Evolutionary conservation across 345 rosid genomes (phyloP), one percentile per base, ranked within the genome.

Genomic region (Cardamine resedifolia): DNA sequence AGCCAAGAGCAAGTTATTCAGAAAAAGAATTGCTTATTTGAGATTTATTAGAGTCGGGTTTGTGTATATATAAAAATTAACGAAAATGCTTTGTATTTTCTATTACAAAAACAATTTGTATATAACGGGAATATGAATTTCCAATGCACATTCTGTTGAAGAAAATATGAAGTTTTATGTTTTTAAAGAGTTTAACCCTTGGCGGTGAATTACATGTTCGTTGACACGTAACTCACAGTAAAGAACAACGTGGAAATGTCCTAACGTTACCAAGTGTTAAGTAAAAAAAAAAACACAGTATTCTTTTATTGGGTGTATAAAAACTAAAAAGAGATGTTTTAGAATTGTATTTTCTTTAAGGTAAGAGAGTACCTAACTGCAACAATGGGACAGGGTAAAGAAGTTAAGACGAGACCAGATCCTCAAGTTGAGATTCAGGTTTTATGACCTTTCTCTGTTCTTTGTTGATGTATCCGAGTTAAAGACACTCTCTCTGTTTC

Each of bases 391-490:
- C 73, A 77, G 55, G 81, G 81, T 55, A 65, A 66, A 72, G 74
- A 77, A 20, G 70, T 59, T 2, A 72, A 77, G 60, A 77, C 77
- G 2, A 52, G 77, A 67, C 51, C 23, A 43, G 77, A 72, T 61
- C 74, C 81, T 59, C 65, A 72, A 72, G 66, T 77, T 19, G 81
- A 72, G 70, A 72, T 77, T 36, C 81, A 77, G 79, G 79, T 76
- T 48, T 63, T 43, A 0, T 33, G 31, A 56, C 14, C 61, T 49
- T 36, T n/a, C 41, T 45, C 16, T 64, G 8, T 44, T 21, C 14
- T 16, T 20, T 15, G 33, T 28, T 9, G 2, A 39, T 59, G 19
- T 4, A 21, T 38, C 12, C 1, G 2, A 34, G 30, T 58, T 56
- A 4, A 51, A 43, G 15, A 61, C 43, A 7, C 4, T 48, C 14